Percentiles rank a stretch among this genome's conserved stretches.
These are phyloP conservation scores for Linnemannia schmuckeri DNA, from an alignment of 192 early-diverging fungal genomes.

Conservation along the genomic window DNA sequence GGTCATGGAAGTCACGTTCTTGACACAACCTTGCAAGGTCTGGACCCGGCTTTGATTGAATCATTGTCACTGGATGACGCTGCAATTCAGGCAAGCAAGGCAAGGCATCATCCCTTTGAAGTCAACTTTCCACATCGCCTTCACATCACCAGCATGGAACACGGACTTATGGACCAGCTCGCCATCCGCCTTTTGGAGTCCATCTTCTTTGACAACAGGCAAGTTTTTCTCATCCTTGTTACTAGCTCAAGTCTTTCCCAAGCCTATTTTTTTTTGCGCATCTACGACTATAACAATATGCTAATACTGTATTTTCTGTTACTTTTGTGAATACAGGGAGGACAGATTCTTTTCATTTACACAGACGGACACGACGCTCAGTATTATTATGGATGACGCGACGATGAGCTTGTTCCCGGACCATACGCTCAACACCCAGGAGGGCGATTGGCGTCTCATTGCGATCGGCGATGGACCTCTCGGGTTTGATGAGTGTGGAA, in stretches of 20 bases:
- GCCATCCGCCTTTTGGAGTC: slow-evolving; percentile 48
- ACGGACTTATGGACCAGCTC: slow-evolving; percentile 44
- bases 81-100: background rate
- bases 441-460: slow-evolving; percentile 46
- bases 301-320: background rate
- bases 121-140: slow-evolving; percentile 31
- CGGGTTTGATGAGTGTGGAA: slow-evolving; percentile 43
- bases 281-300: background rate
- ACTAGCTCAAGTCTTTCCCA: background rate
- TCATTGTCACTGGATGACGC: slow-evolving; percentile 34
- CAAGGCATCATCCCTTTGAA: slow-evolving; percentile 12
- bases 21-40: slow-evolving; percentile 12
- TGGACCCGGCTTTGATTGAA: slow-evolving; percentile 35
- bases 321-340: background rate
- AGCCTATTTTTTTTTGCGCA: background rate
- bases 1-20: slow-evolving; percentile 46
- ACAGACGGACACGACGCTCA: slow-evolving; percentile 48
- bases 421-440: slow-evolving; percentile 52
- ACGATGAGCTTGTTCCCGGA: slow-evolving; percentile 48
- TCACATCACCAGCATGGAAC: slow-evolving; percentile 52
- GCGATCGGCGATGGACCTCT: slow-evolving; percentile 52
- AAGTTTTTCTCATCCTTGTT: background rate
- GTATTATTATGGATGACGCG: slow-evolving; percentile 51
- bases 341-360: slow-evolving; percentile 55
- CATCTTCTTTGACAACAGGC: slow-evolving; percentile 54